phyloP scores from a whole-genome alignment of 2,329 filamentous ascomycete genomes.

The Tolypocladium endophyticum region DNA sequence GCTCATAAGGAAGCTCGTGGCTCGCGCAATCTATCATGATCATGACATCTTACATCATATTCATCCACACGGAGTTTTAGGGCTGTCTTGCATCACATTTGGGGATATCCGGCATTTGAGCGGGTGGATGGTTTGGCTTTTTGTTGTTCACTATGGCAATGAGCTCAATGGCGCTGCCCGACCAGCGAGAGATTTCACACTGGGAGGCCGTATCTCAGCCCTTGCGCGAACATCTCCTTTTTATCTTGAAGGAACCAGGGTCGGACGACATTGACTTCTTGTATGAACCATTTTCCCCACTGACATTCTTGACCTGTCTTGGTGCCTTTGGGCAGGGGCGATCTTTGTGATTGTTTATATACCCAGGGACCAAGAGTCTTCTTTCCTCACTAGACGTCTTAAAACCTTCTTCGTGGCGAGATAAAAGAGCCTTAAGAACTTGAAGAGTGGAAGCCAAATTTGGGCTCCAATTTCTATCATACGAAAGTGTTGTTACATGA shows the following conservation, averaged over 20 bases:
- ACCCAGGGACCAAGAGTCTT: slow-evolving; percentile 1
- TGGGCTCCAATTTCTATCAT: slow-evolving; percentile 1
- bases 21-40: slow-evolving; percentile 12
- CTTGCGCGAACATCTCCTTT: neutral
- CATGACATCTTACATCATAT: slow-evolving; percentile 18
- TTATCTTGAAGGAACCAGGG: neutral
- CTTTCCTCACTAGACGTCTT: neutral
- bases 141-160: neutral
- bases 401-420: neutral
- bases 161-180: neutral
- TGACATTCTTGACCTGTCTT: neutral
- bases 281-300: neutral
- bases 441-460: neutral
- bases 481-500: slow-evolving; percentile 2
- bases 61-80: slow-evolving; percentile 22
- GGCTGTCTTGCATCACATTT: slow-evolving; percentile 8
- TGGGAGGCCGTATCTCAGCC: neutral
- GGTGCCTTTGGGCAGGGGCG: neutral
- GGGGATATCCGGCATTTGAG: slow-evolving; percentile 7
- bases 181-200: neutral
- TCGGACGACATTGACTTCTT: slow-evolving; percentile 1
- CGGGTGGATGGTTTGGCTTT: slow-evolving; percentile 6
- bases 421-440: too few relatives aligned
- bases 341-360: slow-evolving; percentile 4
- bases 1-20: slow-evolving; percentile 1